Conservation (phyloP, 371 early-diverging fungal species). For the Actinomortierella wolfii region DNA sequence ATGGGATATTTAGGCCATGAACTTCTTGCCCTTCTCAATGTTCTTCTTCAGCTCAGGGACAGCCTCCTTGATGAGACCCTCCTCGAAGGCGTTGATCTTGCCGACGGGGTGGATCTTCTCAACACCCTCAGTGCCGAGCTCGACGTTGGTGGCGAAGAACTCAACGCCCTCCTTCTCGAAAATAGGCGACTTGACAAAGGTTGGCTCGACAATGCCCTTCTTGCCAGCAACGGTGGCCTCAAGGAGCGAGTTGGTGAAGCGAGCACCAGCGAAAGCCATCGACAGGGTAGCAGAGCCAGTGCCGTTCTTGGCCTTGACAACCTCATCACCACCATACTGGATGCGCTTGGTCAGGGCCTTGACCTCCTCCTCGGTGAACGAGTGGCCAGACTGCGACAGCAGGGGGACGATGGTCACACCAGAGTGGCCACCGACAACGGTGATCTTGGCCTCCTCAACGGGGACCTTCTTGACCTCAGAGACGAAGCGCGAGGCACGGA, state of each 20-base stretch:
- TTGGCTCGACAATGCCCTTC: slow-evolving; percentile 91
- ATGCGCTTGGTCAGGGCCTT: slow-evolving; percentile 95
- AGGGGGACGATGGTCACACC: slow-evolving; percentile 98
- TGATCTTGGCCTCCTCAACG: slow-evolving; percentile 78
- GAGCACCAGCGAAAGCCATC: slow-evolving; percentile 98
- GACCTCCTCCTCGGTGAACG: slow-evolving; percentile 89
- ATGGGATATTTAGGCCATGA: slow-evolving; percentile 33
- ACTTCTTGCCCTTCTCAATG: slow-evolving; percentile 80
- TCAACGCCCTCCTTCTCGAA: slow-evolving; percentile 78
- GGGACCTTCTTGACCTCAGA: slow-evolving; percentile 78
- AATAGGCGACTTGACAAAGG: slow-evolving; percentile 89
- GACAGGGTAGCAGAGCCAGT: slow-evolving; percentile 97
- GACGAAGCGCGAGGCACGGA: slow-evolving; percentile 97
- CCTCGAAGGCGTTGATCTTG: slow-evolving; percentile 85
- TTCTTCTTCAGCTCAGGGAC: slow-evolving; percentile 93
- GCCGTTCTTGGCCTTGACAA: slow-evolving; percentile 99
- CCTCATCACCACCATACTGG: slow-evolving; percentile 99
- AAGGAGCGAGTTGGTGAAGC: slow-evolving; percentile 92
- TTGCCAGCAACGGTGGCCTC: slow-evolving; percentile 86
- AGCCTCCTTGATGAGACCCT: slow-evolving; percentile 86
- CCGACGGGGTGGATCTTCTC: slow-evolving; percentile 92
- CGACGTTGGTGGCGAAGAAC: slow-evolving; percentile 96
- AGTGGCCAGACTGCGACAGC: slow-evolving; percentile 83
- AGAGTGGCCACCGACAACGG: slow-evolving; percentile 99
- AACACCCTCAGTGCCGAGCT: slow-evolving; percentile 94